Conservation (phyloP, 495 filamentous ascomycete species). For the Thozetella sp. region DNA sequence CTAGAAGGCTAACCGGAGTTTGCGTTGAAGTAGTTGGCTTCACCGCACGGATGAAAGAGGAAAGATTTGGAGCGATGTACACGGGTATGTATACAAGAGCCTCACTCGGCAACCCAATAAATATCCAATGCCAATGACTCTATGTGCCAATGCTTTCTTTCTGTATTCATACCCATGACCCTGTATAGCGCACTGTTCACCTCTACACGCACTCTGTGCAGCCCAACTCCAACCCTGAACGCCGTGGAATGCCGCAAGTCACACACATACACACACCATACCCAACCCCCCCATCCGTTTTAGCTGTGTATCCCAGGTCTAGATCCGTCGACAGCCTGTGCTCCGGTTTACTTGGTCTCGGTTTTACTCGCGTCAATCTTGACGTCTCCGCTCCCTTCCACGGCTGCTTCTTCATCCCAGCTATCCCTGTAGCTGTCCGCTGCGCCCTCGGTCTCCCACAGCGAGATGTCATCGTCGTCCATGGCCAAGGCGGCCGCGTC, state of each 20-base stretch:
- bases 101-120: neutral
- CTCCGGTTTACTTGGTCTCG: neutral
- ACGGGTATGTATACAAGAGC: neutral
- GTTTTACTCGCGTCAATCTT: neutral
- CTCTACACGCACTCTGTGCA: neutral
- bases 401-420: slow-evolving; percentile 22
- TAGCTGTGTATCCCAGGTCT: too few relatives aligned
- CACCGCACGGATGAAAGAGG: neutral
- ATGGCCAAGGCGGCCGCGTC: slow-evolving; percentile 45
- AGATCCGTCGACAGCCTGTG: too few relatives aligned
- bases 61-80: neutral
- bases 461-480: slow-evolving; percentile 63
- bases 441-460: slow-evolving; percentile 49
- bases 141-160: too few relatives aligned
- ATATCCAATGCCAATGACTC: too few relatives aligned
- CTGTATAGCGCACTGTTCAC: too few relatives aligned
- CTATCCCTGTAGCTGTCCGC: slow-evolving; percentile 32
- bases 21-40: neutral
- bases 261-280: neutral
- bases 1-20: neutral
- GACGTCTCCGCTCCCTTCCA: neutral
- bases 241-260: neutral
- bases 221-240: neutral
- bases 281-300: neutral
- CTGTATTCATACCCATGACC: too few relatives aligned